Conservation (phyloP, 495 filamentous ascomycete species). For the Articulospora tetracladia region DNA sequence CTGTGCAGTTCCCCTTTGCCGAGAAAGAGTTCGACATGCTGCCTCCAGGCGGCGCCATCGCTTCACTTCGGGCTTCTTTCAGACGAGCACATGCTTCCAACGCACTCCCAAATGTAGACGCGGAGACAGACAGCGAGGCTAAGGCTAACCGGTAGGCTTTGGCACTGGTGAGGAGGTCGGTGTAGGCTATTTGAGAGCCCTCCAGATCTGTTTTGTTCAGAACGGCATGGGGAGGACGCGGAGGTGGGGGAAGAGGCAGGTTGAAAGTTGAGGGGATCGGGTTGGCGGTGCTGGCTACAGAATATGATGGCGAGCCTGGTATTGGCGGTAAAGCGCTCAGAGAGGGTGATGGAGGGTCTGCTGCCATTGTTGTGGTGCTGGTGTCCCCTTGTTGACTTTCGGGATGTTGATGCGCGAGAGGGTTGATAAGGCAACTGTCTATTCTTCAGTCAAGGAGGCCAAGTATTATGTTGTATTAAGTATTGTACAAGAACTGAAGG, state of each 20-base stretch:
- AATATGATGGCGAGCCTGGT: conserved; percentile 55
- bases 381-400: neutral
- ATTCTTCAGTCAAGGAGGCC: neutral
- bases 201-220: conserved; percentile 58
- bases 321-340: conserved; percentile 47
- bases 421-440: neutral
- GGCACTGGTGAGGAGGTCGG: conserved; percentile 53
- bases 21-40: conserved; percentile 43
- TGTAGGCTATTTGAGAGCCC: conserved; percentile 53
- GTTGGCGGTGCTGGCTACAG: conserved; percentile 57
- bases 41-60: conserved; percentile 25
- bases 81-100: conserved; percentile 62
- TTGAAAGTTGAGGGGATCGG: conserved; percentile 49
- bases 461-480: neutral
- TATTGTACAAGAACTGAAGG: conserved; percentile 4
- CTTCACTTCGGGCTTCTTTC: conserved; percentile 52
- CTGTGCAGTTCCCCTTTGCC: conserved; percentile 51
- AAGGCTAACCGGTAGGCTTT: conserved; percentile 58
- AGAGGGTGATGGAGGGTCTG: conserved; percentile 37
- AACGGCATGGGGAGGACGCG: conserved; percentile 48
- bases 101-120: conserved; percentile 56
- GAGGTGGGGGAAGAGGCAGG: conserved; percentile 50
- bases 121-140: conserved; percentile 50
- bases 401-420: neutral
- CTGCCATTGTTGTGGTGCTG: conserved; percentile 10